phyloP scores from a whole-genome alignment of 371 early-diverging fungal genomes.

The Mortierella polycephala region DNA sequence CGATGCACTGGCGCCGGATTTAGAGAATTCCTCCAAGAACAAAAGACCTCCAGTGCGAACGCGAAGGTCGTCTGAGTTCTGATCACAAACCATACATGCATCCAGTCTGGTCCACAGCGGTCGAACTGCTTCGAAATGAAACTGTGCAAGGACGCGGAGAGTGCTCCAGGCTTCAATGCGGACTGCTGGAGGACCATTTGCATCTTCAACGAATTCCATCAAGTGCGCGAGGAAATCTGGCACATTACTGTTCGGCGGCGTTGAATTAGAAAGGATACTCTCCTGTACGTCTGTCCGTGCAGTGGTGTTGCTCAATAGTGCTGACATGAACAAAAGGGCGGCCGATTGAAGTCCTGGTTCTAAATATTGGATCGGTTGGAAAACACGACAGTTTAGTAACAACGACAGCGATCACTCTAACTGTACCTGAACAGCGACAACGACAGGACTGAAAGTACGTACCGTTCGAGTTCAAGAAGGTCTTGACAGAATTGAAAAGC shows the following conservation, averaged over 20 bases:
- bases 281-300: slow-evolving; percentile 26
- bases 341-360: slow-evolving; percentile 25
- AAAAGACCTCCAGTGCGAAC: slow-evolving; percentile 27
- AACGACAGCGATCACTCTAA: no score
- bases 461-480: slow-evolving; percentile 29
- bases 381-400: neutral
- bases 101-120: slow-evolving; percentile 30
- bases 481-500: slow-evolving; percentile 21
- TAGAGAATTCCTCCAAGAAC: slow-evolving; percentile 44
- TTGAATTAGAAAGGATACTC: slow-evolving; percentile 4
- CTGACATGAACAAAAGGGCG: slow-evolving; percentile 21
- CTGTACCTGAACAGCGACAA: neutral
- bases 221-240: slow-evolving; percentile 17
- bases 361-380: neutral
- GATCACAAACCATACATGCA: slow-evolving; percentile 1
- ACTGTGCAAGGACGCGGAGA: slow-evolving; percentile 26
- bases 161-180: slow-evolving; percentile 41
- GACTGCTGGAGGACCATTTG: neutral
- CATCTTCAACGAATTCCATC: slow-evolving; percentile 11
- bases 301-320: slow-evolving; percentile 22
- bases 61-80: slow-evolving; percentile 19
- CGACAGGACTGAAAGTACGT: neutral
- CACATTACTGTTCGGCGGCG: neutral
- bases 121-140: slow-evolving; percentile 15
- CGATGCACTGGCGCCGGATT: slow-evolving; percentile 10